These are phyloP conservation scores for Scleromitrula shiraiana DNA, from an alignment of 2,329 filamentous ascomycete species.

Conservation along the genomic window DNA sequence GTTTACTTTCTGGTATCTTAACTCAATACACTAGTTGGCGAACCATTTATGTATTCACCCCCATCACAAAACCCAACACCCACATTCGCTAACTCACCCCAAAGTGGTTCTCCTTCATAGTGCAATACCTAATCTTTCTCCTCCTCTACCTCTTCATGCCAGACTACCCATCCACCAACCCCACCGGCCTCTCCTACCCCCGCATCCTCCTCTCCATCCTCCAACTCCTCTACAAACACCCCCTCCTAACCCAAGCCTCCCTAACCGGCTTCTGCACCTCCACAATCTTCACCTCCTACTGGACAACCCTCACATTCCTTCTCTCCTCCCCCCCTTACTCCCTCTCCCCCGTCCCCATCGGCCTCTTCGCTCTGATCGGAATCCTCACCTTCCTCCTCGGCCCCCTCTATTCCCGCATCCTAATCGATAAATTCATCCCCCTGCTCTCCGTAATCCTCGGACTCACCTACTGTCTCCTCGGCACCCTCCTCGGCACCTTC, in stretches of 20 bases:
- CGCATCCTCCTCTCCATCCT: conserved; percentile 57
- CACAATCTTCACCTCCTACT: conserved; percentile 57
- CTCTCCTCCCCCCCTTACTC: conserved; percentile 62
- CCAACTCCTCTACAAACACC: conserved; percentile 54
- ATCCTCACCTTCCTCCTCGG: conserved; percentile 59
- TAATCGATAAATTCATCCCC: conserved; percentile 65
- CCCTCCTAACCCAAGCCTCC: conserved; percentile 62
- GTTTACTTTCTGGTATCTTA: conserved; percentile 67
- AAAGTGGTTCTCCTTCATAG: conserved; percentile 62
- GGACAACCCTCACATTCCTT: conserved; percentile 74
- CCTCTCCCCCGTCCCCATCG: conserved; percentile 61
- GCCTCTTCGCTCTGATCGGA: conserved; percentile 71
- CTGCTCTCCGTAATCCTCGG: conserved; percentile 60
- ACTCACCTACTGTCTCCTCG: conserved; percentile 48
- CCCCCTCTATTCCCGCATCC: conserved; percentile 59
- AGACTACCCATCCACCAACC: conserved; percentile 71
- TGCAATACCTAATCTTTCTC: conserved; percentile 59
- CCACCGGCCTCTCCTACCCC: conserved; percentile 55
- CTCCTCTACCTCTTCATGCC: conserved; percentile 69
- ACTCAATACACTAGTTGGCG: conserved; percentile 69
- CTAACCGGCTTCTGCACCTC: conserved; percentile 56
- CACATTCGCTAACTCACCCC: not conserved
- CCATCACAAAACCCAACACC: no score
- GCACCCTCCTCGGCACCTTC: conserved; percentile 61
- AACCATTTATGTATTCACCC: conserved; percentile 59